These are phyloP conservation scores for Exophiala aquamarina DNA, from an alignment of 2,329 filamentous ascomycete species.

Conservation along the genomic window DNA sequence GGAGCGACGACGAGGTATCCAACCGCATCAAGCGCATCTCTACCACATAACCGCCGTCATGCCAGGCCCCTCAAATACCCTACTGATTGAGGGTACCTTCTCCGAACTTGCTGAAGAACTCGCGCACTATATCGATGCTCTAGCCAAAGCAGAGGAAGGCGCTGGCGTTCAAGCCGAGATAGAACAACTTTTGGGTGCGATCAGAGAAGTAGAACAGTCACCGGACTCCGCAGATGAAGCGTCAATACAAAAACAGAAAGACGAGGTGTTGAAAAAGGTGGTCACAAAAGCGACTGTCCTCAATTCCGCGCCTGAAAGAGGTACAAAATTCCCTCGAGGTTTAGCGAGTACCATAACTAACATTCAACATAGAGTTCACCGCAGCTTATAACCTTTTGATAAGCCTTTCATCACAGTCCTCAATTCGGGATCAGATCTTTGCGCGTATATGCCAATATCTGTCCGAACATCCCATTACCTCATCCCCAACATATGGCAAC, in stretches of 20 bases:
- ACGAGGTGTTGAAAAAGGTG: constrained; percentile 85
- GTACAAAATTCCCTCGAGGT: constrained; percentile 36
- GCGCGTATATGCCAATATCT: constrained; percentile 88
- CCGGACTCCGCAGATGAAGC: constrained; percentile 44
- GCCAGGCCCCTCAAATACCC: constrained; percentile 62
- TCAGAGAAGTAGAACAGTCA: constrained; percentile 54
- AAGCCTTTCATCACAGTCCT: constrained; percentile 84
- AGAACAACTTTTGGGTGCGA: constrained; percentile 63
- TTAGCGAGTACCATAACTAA: constrained; percentile 11
- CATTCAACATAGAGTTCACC: constrained; percentile 69
- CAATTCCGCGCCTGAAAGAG: constrained; percentile 86
- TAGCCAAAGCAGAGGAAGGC: constrained; percentile 66
- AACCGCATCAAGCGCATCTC: constrained; percentile 1
- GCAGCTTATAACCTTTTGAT: constrained; percentile 96
- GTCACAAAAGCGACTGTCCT: constrained; percentile 75
- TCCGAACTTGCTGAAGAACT: constrained; percentile 92
- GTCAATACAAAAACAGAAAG: constrained; percentile 57
- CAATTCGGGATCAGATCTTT: constrained; percentile 81
- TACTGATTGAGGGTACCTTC: constrained; percentile 85
- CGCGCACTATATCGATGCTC: constrained; percentile 85
- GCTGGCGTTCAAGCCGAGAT: constrained; percentile 60
- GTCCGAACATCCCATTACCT: constrained; percentile 73
- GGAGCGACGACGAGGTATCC: background rate
- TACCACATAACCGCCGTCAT: constrained; percentile 39
- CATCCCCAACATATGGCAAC: constrained; percentile 80